Conservation (phyloP, 1,284 basidiomycete genomes). For the Abortiporus biennis region DNA sequence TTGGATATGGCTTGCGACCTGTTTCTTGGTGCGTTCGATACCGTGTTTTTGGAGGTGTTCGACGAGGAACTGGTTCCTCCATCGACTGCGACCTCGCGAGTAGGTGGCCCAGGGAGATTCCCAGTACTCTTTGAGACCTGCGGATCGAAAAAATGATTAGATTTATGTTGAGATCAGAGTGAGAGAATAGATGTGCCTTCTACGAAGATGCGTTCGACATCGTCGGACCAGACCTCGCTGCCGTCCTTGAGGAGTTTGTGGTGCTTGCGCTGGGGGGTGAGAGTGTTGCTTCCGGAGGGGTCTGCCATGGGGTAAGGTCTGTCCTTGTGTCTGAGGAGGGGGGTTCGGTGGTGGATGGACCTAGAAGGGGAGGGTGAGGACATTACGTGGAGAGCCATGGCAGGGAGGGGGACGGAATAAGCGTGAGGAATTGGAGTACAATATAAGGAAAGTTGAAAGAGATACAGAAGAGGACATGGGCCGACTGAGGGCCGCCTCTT, state of each 20-base stretch:
- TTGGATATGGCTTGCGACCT: conserved; percentile 80
- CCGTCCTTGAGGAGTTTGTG: conserved; percentile 79
- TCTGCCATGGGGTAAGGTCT: conserved; percentile 20
- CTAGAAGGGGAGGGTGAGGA: conserved; percentile 13
- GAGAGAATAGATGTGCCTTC: conserved; percentile 38
- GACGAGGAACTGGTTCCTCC: conserved; percentile 79
- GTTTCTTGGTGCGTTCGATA: conserved; percentile 70
- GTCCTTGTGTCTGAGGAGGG: too few species aligned
- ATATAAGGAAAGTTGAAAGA: conserved; percentile 25
- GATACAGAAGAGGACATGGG: conserved; percentile 14
- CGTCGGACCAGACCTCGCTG: conserved; percentile 77
- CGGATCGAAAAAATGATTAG: conserved; percentile 10
- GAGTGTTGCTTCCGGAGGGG: conserved; percentile 30
- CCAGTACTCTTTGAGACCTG: conserved; percentile 71
- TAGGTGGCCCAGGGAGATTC: conserved; percentile 73
- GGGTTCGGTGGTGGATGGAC: conserved; percentile 19
- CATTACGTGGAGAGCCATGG: conserved; percentile 23
- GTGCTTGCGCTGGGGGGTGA: conserved; percentile 76
- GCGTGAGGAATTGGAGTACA: conserved; percentile 16
- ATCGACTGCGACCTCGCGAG: conserved; percentile 68
- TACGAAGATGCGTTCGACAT: conserved; percentile 70
- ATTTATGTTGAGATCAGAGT: background rate
- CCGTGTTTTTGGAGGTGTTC: conserved; percentile 64
- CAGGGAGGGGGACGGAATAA: conserved; percentile 16
- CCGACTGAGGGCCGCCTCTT: conserved; percentile 22